Percentiles rank a stretch among this genome's conserved stretches.
Conservation (phyloP, 208 protist species). For the Leishmania gerbilli region DNA sequence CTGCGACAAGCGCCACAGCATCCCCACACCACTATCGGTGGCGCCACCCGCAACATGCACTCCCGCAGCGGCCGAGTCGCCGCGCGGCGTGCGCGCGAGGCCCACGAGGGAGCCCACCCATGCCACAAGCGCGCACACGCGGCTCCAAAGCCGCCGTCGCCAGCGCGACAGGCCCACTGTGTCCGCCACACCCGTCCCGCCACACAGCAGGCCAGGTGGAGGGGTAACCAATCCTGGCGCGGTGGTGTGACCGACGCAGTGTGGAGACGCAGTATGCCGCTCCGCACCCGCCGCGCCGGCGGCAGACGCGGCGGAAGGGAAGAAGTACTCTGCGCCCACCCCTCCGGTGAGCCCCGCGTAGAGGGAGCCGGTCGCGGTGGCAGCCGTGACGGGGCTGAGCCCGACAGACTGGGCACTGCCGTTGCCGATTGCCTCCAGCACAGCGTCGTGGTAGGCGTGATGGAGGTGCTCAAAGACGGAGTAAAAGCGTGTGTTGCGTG, state of each 20-base stretch:
- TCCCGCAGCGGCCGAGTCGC: neutral
- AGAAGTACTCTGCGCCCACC: constrained; percentile 2
- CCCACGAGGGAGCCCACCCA: constrained; percentile 26
- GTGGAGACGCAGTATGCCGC: neutral
- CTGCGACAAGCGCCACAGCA: neutral
- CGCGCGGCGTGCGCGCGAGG: neutral
- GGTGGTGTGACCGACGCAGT: neutral
- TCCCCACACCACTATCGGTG: neutral
- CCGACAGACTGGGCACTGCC: neutral
- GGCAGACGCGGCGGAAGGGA: neutral
- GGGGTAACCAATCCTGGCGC: neutral
- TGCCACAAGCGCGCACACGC: constrained; percentile 12
- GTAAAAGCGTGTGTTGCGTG: constrained; percentile 48
- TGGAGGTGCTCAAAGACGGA: constrained; percentile 59
- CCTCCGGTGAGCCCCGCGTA: constrained; percentile 8
- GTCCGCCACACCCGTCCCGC: neutral
- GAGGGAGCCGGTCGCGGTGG: neutral
- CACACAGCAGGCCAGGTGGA: neutral
- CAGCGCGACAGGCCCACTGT: neutral
- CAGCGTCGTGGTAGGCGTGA: constrained; percentile 32
- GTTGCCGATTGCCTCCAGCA: constrained; percentile 18
- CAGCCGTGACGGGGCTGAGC: neutral
- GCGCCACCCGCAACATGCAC: neutral
- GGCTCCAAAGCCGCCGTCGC: neutral
- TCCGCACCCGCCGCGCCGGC: neutral